Percentiles rank a stretch among this genome's conserved stretches.
phyloP scores from a whole-genome alignment of 345 rosid species.

The Citrus australasica region DNA sequence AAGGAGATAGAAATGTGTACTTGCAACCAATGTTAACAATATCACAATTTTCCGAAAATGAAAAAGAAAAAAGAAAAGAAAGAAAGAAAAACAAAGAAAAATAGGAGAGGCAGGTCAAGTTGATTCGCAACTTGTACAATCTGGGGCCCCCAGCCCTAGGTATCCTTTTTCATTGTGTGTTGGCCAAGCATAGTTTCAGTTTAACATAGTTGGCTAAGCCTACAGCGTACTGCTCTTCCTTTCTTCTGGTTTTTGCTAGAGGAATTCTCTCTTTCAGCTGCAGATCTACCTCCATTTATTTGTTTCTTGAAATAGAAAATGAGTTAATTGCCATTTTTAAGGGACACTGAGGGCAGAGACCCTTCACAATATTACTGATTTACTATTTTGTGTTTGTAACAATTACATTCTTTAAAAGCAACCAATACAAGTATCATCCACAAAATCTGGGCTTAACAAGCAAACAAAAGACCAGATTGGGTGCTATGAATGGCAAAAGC shows the following conservation, averaged over 20 bases:
- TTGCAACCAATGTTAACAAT: background rate
- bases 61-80: background rate
- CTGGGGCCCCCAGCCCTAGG: background rate
- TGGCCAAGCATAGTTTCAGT: background rate
- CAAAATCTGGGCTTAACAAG: background rate
- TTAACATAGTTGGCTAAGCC: background rate
- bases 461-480: background rate
- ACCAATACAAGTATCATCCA: background rate
- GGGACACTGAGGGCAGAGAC: background rate
- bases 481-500: background rate
- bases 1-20: background rate
- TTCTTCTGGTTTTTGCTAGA: background rate
- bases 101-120: background rate
- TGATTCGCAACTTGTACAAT: background rate
- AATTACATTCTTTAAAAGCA: background rate
- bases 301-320: background rate
- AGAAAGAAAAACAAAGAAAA: no score
- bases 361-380: background rate
- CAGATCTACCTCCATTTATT: background rate
- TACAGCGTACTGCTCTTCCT: background rate
- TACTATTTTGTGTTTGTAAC: background rate
- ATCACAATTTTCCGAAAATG: background rate
- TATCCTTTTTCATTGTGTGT: background rate
- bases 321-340: background rate
- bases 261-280: background rate